Evolutionary conservation across 1,284 basidiomycete species (phyloP).

Genomic region (Melanopsichium pennsylvanicum): DNA sequence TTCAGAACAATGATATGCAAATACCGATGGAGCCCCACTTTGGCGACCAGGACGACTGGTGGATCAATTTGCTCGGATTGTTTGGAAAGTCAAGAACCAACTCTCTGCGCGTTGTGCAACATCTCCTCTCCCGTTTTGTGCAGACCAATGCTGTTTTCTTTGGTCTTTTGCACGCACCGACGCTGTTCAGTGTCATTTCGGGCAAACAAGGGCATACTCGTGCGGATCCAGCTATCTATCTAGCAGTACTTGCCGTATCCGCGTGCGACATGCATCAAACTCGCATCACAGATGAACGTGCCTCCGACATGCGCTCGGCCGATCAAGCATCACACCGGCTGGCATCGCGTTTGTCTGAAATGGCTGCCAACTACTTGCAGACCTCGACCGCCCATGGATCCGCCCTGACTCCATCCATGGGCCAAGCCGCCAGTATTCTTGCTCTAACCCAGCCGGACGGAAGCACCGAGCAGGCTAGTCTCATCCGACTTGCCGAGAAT

Average conservation of each 20-base stretch:
- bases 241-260: slow-evolving; percentile 42
- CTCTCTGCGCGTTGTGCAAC: slow-evolving; percentile 20
- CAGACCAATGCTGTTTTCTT: slow-evolving; percentile 53
- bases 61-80: slow-evolving; percentile 21
- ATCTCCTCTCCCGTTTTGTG: slow-evolving; percentile 39
- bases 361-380: slow-evolving; percentile 40
- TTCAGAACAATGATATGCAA: slow-evolving; percentile 29
- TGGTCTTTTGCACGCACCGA: slow-evolving; percentile 42
- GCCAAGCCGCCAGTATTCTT: slow-evolving; percentile 46
- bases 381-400: slow-evolving; percentile 23
- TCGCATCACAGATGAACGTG: slow-evolving; percentile 28
- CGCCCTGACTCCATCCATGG: slow-evolving; percentile 24
- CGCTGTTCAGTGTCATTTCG: slow-evolving; percentile 28
- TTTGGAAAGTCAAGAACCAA: slow-evolving; percentile 17
- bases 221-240: slow-evolving; percentile 43
- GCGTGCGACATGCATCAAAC: slow-evolving; percentile 44
- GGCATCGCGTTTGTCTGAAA: slow-evolving; percentile 13
- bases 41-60: slow-evolving; percentile 28
- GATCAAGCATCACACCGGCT: slow-evolving; percentile 29
- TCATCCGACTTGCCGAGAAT: slow-evolving; percentile 38
- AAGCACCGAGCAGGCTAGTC: slow-evolving; percentile 26
- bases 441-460: slow-evolving; percentile 41
- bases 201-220: slow-evolving; percentile 13
- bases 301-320: slow-evolving; percentile 35
- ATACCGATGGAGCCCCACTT: slow-evolving; percentile 32